Evolutionary conservation across 2,329 filamentous ascomycete species (phyloP), one percentile per base, ranked within the genome.

Genomic region (Fusarium robinianum): DNA sequence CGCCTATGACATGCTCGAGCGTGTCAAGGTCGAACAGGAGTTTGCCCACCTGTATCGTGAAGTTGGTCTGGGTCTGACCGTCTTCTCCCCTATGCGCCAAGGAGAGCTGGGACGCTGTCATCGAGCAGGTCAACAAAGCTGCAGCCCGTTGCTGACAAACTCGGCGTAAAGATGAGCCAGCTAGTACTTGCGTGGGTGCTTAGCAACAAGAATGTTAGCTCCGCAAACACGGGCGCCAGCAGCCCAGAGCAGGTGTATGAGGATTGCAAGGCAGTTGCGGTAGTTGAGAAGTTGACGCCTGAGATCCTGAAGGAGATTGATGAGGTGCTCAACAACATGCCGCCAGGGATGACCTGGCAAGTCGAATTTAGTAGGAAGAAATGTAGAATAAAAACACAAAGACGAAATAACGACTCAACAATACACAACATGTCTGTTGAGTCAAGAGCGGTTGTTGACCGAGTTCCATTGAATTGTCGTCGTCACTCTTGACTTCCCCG

Each of bases 181-280:
- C 70, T 85, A 29, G 80, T 81, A 0, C 70, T 84, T 38, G 80
- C 79, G 2, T 85, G 82, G 81, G 78, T 81, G 10, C 68, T 85
- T 34, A 78, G 74, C 62, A 85, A 85, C 62, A 74, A 75, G 53
- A 77, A 81, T 44, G 77, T 84, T 34, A 82, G 78, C 63, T 78
- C 75, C 11, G 81, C 79, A 22, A 84, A 84, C 53, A 79, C 78
- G 1, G 80, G 80, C 5, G 80, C 81, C 5, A 81, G 77, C 65
- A 74, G 69, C 40, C 69, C 74, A 3, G 73, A 76, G 62, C 81
- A 85, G 71, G 71, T 85, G 30, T 78, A 77, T 41, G 80, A 84
- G 65, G 83, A 81, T 57, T 67, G 80, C 33, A 68, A 70, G 60
- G 79, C 82, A 3, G 53, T 84, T 8, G 68, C 65, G 9, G 68